phyloP scores from a whole-genome alignment of 306 rosid species.

The Prunus armeniaca region DNA sequence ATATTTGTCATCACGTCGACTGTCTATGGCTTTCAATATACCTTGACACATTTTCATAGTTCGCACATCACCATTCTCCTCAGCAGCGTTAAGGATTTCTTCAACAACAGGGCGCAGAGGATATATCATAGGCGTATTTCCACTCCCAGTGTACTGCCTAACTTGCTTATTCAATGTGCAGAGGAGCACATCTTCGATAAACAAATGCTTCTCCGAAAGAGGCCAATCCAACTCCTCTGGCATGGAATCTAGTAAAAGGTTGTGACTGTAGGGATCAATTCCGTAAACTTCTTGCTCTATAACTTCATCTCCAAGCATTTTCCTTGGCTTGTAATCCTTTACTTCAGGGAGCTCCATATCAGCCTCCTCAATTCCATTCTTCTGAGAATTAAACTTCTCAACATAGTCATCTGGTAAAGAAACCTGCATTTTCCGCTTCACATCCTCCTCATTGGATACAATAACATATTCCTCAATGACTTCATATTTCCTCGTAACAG shows the following conservation, averaged over 20 bases:
- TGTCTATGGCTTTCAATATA: conserved; percentile 66
- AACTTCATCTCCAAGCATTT: conserved; percentile 85
- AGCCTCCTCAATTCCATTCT: conserved; percentile 91
- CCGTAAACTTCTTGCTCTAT: conserved; percentile 99
- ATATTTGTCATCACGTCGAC: conserved; percentile 92
- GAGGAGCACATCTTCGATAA: conserved; percentile 86
- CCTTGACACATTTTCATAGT: conserved; percentile 74
- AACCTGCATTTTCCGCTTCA: conserved; percentile 83
- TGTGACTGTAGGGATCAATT: conserved; percentile 96
- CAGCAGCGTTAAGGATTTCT: conserved; percentile 67
- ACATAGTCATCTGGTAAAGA: conserved; percentile 93
- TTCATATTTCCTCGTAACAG: conserved; percentile 93
- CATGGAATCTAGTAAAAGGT: conserved; percentile 96
- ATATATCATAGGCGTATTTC: conserved; percentile 81
- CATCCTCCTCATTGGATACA: conserved; percentile 93
- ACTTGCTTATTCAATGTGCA: conserved; percentile 78
- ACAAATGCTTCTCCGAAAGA: conserved; percentile 69
- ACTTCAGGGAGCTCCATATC: conserved; percentile 99
- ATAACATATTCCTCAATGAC: conserved; percentile 79
- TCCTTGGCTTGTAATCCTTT: conserved; percentile 90
- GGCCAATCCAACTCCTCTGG: conserved; percentile 87
- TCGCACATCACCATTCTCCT: conserved; percentile 50
- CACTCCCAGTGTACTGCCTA: conserved; percentile 77
- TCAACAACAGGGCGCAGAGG: conserved; percentile 76
- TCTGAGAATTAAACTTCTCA: conserved; percentile 84